Conservation (phyloP, 768 basidiomycete genomes). For the Suillus luteus region DNA sequence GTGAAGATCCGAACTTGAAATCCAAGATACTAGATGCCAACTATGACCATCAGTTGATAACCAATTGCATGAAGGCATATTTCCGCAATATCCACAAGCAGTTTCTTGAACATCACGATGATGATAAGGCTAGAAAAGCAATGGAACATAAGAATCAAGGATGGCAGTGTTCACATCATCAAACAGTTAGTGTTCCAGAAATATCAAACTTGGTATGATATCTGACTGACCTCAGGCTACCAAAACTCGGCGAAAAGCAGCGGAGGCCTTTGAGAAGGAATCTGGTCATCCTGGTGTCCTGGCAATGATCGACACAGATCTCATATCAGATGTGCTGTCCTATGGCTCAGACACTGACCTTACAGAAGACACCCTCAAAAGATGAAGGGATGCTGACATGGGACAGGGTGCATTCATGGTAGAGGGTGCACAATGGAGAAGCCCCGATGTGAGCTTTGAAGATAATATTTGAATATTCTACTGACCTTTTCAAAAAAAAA, state of each 20-base stretch:
- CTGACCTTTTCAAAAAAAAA: background rate
- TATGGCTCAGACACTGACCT: background rate
- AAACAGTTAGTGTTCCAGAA: background rate
- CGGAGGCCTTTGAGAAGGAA: background rate
- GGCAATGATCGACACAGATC: background rate
- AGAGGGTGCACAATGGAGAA: background rate
- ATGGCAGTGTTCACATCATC: background rate
- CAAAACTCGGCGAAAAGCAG: background rate
- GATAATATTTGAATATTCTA: background rate
- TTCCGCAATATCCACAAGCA: background rate
- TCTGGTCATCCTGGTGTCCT: background rate
- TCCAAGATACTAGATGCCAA: background rate
- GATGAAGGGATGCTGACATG: background rate
- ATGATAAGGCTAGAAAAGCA: background rate
- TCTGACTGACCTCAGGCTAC: background rate
- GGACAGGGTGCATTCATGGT: background rate
- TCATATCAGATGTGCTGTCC: background rate
- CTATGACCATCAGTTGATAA: background rate
- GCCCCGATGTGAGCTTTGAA: background rate
- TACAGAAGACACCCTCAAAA: background rate
- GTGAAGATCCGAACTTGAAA: background rate
- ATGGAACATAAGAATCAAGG: background rate
- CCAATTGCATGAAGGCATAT: background rate
- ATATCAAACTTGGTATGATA: background rate
- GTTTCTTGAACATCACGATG: background rate